phyloP scores from a whole-genome alignment of 805 yeast species.

The Barnettozyma vustinii region DNA sequence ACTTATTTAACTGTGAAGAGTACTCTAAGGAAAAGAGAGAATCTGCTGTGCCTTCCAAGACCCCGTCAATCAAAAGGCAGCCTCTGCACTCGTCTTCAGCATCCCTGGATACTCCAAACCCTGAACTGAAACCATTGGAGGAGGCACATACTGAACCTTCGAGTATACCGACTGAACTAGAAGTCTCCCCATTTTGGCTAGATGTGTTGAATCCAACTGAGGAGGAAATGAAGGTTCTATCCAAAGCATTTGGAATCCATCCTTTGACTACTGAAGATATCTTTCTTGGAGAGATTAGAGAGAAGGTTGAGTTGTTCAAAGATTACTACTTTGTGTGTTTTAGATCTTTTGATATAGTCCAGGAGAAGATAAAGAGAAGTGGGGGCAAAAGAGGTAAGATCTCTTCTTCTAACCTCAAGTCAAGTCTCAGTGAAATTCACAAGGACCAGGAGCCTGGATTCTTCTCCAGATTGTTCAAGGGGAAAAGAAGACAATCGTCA shows the following conservation, averaged over 20 bases:
- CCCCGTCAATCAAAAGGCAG: slow-evolving; percentile 1
- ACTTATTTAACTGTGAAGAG: slow-evolving; percentile 50
- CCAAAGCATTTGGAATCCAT: slow-evolving; percentile 90
- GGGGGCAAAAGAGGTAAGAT: slow-evolving; percentile 29
- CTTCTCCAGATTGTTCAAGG: slow-evolving; percentile 11
- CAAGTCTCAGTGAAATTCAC: background rate
- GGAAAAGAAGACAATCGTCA: slow-evolving; percentile 15
- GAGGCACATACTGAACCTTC: slow-evolving; percentile 1
- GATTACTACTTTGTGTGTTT: slow-evolving; percentile 91
- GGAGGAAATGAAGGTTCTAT: slow-evolving; percentile 89
- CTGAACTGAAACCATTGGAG: slow-evolving; percentile 6
- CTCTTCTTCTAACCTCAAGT: slow-evolving; percentile 1
- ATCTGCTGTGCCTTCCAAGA: slow-evolving; percentile 2
- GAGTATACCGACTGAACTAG: slow-evolving; percentile 14
- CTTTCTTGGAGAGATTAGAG: slow-evolving; percentile 87
- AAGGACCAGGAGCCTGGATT: slow-evolving; percentile 6
- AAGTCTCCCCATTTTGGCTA: slow-evolving; percentile 79
- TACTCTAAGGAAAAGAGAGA: slow-evolving; percentile 12
- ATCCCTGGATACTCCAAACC: slow-evolving; percentile 6
- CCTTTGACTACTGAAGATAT: slow-evolving; percentile 96
- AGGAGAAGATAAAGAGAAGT: slow-evolving; percentile 53
- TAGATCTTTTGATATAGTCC: slow-evolving; percentile 74
- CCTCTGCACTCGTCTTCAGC: slow-evolving; percentile 1
- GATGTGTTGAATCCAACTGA: slow-evolving; percentile 92
- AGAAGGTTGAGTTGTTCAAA: slow-evolving; percentile 88